Conservation (phyloP, 768 basidiomycete species). For the Gymnopilus dilepis region DNA sequence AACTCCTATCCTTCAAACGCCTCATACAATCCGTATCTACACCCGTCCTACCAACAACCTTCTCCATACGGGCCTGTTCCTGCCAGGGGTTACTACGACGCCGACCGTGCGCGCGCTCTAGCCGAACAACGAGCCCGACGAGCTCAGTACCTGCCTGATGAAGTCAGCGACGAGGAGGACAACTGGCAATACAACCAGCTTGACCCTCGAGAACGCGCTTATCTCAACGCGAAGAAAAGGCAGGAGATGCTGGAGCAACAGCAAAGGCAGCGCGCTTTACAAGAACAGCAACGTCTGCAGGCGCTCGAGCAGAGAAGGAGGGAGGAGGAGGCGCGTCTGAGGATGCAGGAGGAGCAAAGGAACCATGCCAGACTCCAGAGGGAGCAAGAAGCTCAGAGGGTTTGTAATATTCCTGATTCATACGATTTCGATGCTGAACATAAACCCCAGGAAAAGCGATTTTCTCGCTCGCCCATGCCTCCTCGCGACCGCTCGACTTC, state of each 20-base stretch:
- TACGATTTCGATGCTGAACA: constrained; percentile 6
- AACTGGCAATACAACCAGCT: constrained; percentile 33
- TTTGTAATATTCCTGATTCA: constrained; percentile 12
- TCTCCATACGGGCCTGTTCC: constrained; percentile 13
- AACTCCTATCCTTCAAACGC: constrained; percentile 22
- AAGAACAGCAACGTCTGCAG: constrained; percentile 24
- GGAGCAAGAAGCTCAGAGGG: constrained; percentile 22
- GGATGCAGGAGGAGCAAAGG: constrained; percentile 25
- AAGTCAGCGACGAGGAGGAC: constrained; percentile 39
- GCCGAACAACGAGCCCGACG: constrained; percentile 41
- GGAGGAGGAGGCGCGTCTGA: constrained; percentile 25
- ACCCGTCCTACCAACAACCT: constrained; percentile 29
- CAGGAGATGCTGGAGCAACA: constrained; percentile 34
- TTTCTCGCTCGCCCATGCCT: background rate
- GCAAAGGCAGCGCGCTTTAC: constrained; percentile 23
- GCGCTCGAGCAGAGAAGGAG: constrained; percentile 20
- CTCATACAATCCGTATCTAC: constrained; percentile 34
- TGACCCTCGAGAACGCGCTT: constrained; percentile 37
- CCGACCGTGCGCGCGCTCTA: constrained; percentile 31
- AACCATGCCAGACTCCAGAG: constrained; percentile 20
- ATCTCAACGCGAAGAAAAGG: constrained; percentile 36
- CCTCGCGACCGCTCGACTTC: background rate
- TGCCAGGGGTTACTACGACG: constrained; percentile 19
- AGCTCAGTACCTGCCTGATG: constrained; percentile 47
- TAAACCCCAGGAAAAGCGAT: background rate